Percentiles rank a stretch among this genome's conserved stretches.
phyloP scores from a whole-genome alignment of 2,329 filamentous ascomycete species.

The Nemania diffusa region DNA sequence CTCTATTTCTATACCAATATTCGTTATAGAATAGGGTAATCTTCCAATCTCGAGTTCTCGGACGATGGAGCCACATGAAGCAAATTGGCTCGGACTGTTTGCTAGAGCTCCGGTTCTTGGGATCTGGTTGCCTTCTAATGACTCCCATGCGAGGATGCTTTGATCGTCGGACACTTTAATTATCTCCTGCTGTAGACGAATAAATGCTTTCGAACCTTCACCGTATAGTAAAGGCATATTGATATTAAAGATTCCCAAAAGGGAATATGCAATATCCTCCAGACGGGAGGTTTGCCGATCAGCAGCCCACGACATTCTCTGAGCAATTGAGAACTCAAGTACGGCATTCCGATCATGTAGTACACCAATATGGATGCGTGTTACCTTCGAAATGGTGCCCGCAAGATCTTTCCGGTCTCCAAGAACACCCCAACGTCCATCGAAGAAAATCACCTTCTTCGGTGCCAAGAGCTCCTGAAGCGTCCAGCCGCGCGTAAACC shows the following conservation, averaged over 20 bases:
- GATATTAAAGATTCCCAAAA: conserved; percentile 57
- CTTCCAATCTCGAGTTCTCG: neutral
- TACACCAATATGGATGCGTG: conserved; percentile 38
- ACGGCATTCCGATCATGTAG: conserved; percentile 38
- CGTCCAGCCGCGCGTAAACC: conserved; percentile 47
- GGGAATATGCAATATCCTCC: conserved; percentile 58
- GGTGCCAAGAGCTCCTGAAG: conserved; percentile 45
- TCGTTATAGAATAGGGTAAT: conserved; percentile 33
- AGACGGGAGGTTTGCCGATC: conserved; percentile 46
- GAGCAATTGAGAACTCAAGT: conserved; percentile 45
- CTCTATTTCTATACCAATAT: conserved; percentile 36
- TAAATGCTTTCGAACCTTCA: conserved; percentile 49
- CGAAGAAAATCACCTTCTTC: conserved; percentile 40
- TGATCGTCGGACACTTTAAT: conserved; percentile 46
- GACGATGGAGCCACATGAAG: conserved; percentile 37
- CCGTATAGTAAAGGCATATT: conserved; percentile 59
- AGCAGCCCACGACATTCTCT: conserved; percentile 56
- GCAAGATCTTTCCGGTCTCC: conserved; percentile 31
- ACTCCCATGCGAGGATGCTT: conserved; percentile 48
- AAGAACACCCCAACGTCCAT: conserved; percentile 31
- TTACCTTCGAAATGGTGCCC: conserved; percentile 24
- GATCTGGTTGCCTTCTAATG: neutral
- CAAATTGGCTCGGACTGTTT: conserved; percentile 31
- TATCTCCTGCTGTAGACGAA: conserved; percentile 51
- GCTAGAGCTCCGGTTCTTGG: conserved; percentile 28